Conservation (phyloP, 2,329 filamentous ascomycete species). For the Incumbomyces delicatus region DNA sequence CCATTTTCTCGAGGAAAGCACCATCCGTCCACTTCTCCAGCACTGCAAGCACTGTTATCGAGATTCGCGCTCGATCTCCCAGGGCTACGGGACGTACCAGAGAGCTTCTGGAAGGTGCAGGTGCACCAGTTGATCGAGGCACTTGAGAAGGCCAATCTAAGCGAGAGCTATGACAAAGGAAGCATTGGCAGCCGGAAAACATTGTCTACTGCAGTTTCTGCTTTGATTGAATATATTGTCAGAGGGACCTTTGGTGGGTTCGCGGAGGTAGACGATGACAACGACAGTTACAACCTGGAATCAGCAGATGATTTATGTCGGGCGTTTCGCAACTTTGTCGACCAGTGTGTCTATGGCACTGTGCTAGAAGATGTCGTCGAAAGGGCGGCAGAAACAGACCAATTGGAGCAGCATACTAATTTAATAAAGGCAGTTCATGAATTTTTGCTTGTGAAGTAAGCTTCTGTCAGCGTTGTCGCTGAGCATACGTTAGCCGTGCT, state of each 20-base stretch:
- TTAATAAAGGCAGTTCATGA: conserved; percentile 56
- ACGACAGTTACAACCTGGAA: conserved; percentile 45
- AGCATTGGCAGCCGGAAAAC: conserved; percentile 64
- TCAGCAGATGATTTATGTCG: conserved; percentile 51
- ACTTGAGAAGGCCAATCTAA: conserved; percentile 59
- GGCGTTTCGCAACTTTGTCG: conserved; percentile 59
- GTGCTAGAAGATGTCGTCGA: conserved; percentile 57
- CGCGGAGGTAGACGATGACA: conserved; percentile 24
- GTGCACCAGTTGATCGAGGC: conserved; percentile 51
- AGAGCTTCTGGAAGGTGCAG: conserved; percentile 56
- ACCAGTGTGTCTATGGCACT: conserved; percentile 58
- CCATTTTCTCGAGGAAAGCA: conserved; percentile 45
- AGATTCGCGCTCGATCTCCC: conserved; percentile 57
- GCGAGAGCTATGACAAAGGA: conserved; percentile 74
- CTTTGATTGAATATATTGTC: conserved; percentile 59
- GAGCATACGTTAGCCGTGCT: neutral
- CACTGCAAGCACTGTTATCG: conserved; percentile 59
- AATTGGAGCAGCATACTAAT: conserved; percentile 54
- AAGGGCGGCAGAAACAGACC: conserved; percentile 49
- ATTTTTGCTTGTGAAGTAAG: conserved; percentile 61
- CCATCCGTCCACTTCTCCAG: conserved; percentile 46
- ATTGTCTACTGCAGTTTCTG: conserved; percentile 60
- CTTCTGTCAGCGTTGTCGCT: conserved; percentile 8
- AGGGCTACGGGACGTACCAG: conserved; percentile 52
- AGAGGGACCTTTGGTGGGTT: conserved; percentile 58